Base-by-base conservation (phyloP, 495 filamentous ascomycete species). In the Aspergillus coremiiformis region DNA sequence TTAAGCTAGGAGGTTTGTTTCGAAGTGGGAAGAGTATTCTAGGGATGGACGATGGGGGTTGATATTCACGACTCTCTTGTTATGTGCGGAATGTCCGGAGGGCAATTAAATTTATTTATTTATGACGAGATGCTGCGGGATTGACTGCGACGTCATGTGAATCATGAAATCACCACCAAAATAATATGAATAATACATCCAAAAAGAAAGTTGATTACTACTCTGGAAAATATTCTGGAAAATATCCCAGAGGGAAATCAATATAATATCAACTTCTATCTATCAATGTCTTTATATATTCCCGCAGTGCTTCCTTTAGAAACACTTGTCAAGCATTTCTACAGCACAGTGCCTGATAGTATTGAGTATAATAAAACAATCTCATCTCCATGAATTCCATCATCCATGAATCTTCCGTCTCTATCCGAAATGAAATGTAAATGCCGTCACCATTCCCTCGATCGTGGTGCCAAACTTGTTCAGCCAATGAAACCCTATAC, bases 121-220 rank as follows among this genome's bases (percentile, higher is more conserved):
- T n/a, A n/a, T 68, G 67, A 66, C 60, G 66, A 67, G 64, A 64
- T 65, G 51, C 44, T 47, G 53, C 24, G 42, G 22, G 42, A 41
- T 39, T 33, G 15, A 37, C 58, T 45, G 45, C 66, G 68, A 71
- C 68, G 68, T 71, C 68, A 71, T 71, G 60, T 59, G 51, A 51
- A 48, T 58, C 52, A 55, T 58, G 56, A 58, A 55, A 58, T 58
- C 56, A 58, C 50, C 52, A 50, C 48, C 35, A 30, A 32, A 32
- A 35, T 14, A n/a, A 35, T 10, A 35, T 3, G 12, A 3, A n/a
- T 14, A 41, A 2, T 21, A 21, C 2, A 37, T 2, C 4, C 6
- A 37, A 37, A 17, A 17, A 1, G 12, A n/a, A 37, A 4, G 27
- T 2, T n/a, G n/a, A n/a, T n/a, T n/a, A n/a, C n/a, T n/a, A n/a